A percentile compares a stretch with the other conserved stretches of the same genome.
Evolutionary conservation across 2,329 filamentous ascomycete genomes (phyloP).

Genomic region (Emydomyces testavorans): DNA sequence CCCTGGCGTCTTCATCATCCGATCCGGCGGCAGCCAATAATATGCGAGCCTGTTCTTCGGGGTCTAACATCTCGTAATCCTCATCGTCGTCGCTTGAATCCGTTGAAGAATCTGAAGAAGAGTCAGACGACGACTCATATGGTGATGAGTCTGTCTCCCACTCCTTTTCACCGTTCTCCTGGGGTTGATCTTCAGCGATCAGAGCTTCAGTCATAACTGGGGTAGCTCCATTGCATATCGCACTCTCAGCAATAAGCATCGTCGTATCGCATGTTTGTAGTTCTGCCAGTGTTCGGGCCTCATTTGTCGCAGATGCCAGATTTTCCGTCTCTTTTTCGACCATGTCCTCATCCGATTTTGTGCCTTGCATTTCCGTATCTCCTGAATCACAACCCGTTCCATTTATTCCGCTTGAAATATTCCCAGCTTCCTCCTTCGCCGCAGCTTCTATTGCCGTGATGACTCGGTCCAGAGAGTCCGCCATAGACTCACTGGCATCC

Average conservation of each 20-base stretch:
- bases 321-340: not conserved
- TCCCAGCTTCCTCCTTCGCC: not conserved
- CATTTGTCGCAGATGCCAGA: not conserved
- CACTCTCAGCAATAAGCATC: slow-evolving; percentile 1
- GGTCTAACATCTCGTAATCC: slow-evolving; percentile 60
- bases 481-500: not conserved
- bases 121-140: slow-evolving; percentile 51
- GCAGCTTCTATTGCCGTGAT: slow-evolving; percentile 10
- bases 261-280: not conserved
- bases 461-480: slow-evolving; percentile 7
- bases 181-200: slow-evolving; percentile 13
- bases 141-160: slow-evolving; percentile 77
- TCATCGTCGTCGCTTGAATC: slow-evolving; percentile 49
- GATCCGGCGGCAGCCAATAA: slow-evolving; percentile 72
- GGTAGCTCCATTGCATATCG: slow-evolving; percentile 2
- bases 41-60: slow-evolving; percentile 72
- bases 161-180: slow-evolving; percentile 46
- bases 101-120: slow-evolving; percentile 45
- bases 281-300: not conserved
- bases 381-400: not conserved
- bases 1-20: slow-evolving; percentile 63
- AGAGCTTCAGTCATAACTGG: not conserved
- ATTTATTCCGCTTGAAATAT: not conserved
- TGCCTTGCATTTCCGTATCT: slow-evolving; percentile 3
- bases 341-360: not conserved